These are phyloP conservation scores for Logfia minima DNA, from an alignment of 129 eudicot genomes.

Conservation along the genomic window DNA sequence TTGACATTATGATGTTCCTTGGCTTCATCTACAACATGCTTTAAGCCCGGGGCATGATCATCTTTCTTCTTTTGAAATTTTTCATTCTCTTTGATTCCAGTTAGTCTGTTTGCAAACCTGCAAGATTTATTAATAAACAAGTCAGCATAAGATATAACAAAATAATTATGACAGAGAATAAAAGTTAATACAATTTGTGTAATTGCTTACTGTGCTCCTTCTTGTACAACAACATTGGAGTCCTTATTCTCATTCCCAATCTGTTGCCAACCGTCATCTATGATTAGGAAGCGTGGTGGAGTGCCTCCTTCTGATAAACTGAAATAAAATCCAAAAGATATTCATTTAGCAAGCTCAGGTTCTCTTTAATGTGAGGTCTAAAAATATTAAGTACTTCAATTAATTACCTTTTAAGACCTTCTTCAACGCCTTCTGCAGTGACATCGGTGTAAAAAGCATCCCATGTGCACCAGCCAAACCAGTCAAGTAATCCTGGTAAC, in stretches of 20 bases:
- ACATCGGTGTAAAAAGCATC: slow-evolving; percentile 99
- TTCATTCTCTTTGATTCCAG: slow-evolving; percentile 78
- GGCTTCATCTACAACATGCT: slow-evolving; percentile 66
- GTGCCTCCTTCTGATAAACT: slow-evolving; percentile 81
- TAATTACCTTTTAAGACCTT: slow-evolving; percentile 76
- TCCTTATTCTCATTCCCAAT: slow-evolving; percentile 60
- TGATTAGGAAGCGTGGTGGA: slow-evolving; percentile 84
- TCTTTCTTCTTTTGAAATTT: slow-evolving; percentile 72
- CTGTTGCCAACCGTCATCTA: slow-evolving; percentile 98
- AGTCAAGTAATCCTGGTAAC: slow-evolving; percentile 74
- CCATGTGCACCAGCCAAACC: slow-evolving; percentile 99
- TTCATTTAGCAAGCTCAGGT: background rate
- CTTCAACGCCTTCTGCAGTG: slow-evolving; percentile 89
- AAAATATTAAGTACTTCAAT: background rate
- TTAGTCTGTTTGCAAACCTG: slow-evolving; percentile 88
- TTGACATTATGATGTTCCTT: slow-evolving; percentile 79
- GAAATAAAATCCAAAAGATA: slow-evolving; percentile 8
- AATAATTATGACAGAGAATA: background rate
- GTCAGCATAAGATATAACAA: background rate
- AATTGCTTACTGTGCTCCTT: slow-evolving; percentile 86
- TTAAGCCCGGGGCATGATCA: slow-evolving; percentile 62
- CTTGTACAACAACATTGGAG: slow-evolving; percentile 52
- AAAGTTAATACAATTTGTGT: background rate
- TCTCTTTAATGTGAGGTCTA: background rate
- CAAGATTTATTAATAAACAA: slow-evolving; percentile 18